These are phyloP conservation scores for Beauveria scarabaeidicola DNA, from an alignment of 2,329 filamentous ascomycete species.

Conservation along the genomic window DNA sequence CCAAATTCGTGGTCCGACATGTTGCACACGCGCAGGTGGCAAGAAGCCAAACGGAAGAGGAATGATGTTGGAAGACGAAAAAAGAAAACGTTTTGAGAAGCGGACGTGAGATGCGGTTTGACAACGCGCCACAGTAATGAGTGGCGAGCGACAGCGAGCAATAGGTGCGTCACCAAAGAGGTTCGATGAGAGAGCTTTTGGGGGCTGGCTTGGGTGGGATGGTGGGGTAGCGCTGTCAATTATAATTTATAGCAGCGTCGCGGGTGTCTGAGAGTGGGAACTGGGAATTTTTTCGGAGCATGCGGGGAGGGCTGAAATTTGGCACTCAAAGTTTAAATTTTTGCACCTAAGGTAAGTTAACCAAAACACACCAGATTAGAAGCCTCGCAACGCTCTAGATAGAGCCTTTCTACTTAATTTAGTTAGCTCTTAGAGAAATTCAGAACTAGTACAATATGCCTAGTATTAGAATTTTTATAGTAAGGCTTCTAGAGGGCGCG, in stretches of 20 bases:
- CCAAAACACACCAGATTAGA: no score
- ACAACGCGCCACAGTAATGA: neutral
- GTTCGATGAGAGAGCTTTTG: neutral
- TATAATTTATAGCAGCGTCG: neutral
- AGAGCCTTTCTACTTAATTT: no score
- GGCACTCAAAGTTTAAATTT: no score
- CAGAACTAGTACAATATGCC: no score
- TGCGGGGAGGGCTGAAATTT: no score
- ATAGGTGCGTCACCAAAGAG: neutral
- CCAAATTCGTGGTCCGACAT: slow-evolving; percentile 63
- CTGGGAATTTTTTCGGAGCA: no score
- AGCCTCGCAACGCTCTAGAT: no score
- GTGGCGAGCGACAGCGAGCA: neutral
- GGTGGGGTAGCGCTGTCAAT: slow-evolving; percentile 4
- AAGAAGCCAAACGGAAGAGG: neutral
- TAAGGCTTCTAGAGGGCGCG: no score
- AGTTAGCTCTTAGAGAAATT: no score
- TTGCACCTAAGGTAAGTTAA: no score
- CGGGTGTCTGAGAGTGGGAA: no score
- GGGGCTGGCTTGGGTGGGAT: slow-evolving; percentile 5
- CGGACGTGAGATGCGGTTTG: neutral
- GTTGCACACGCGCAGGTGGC: slow-evolving; percentile 13
- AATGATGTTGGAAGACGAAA: neutral
- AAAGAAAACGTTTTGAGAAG: neutral
- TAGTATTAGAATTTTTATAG: no score